Evolutionary conservation across 306 rosid species (phyloP), one percentile per base, ranked within the genome.

Genomic region (Canavalia ensiformis): DNA sequence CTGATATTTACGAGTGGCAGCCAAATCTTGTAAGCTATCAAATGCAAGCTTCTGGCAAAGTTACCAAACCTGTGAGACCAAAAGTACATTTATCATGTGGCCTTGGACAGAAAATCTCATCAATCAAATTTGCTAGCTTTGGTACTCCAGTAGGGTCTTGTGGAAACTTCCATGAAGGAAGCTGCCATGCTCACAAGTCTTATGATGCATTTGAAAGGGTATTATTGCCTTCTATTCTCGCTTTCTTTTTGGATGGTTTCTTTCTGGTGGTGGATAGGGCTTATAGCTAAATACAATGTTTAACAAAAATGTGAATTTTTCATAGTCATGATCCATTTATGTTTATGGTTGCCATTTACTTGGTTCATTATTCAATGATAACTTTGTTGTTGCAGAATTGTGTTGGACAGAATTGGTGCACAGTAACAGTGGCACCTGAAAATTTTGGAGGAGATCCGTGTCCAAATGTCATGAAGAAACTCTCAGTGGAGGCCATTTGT

Each of bases 361-460:
- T 45, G 67, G 52, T 7, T 80, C 77, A 45, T 70, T 66, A 30
- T 28, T 78, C 31, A 77, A 29, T 9, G 34, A 55, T 75, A 68
- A 44, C 7, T 55, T 62, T 87, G 44, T 65, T 81, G 56, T 83
- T 86, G 89, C 97, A 93, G 98, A 90, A 78, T 69, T 96, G 98
- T 85, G 64, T 96, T 29, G 99, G 99, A 64, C 94, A 86, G 83
- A 96, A 74, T 84, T 90, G 83, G 65, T 96, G 98, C 83, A 74
- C 90, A 1, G 97, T 96, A 54, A 85, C 95, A 0, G 94, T 92
- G n/a, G 88, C 89, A 2, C 94, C 97, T 4, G 95, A 86, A 75
- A 90, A 83, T 71, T 96, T 96, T 33, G 99, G 99, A 68, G 99
- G 99, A 68, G 99, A 93, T 87, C 98, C 99, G 33, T 96, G 99